Percentiles rank a stretch among this genome's conserved stretches.
phyloP scores from a whole-genome alignment of 2,329 filamentous ascomycete species.

The Scedosporium aurantiacum region DNA sequence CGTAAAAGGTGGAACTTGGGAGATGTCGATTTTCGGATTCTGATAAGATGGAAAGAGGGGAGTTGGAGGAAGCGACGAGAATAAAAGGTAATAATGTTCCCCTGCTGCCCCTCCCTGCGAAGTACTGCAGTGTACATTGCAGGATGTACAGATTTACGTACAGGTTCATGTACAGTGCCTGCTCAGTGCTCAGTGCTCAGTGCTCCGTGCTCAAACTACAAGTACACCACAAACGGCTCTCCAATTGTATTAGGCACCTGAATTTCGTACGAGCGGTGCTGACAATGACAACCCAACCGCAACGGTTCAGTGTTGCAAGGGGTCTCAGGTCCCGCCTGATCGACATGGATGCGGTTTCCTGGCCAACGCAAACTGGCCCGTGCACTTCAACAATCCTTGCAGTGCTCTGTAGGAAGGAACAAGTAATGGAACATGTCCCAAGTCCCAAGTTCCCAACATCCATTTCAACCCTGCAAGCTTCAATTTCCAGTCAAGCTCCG shows the following conservation, averaged over 20 bases:
- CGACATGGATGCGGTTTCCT: conserved; percentile 2
- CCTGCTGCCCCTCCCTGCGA: neutral
- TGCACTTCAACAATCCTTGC: neutral
- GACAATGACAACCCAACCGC: neutral
- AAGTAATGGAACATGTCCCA: too few species aligned
- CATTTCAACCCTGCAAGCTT: neutral
- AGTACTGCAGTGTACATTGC: neutral
- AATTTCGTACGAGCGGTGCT: neutral
- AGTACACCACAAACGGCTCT: too few species aligned
- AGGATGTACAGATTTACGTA: neutral
- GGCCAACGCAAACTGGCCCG: conserved; percentile 2
- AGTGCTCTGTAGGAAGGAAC: too few species aligned
- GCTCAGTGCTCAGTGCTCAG: too few species aligned
- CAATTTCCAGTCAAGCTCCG: neutral
- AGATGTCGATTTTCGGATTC: conserved; percentile 1
- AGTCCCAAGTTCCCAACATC: too few species aligned
- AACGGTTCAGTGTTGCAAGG: neutral
- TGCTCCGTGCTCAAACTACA: too few species aligned
- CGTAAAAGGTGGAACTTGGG: neutral
- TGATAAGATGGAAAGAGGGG: conserved; percentile 4
- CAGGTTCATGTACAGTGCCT: neutral
- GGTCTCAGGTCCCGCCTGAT: conserved; percentile 8
- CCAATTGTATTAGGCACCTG: too few species aligned
- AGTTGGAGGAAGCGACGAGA: conserved; percentile 1
- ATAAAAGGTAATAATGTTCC: conserved; percentile 2